Percentiles rank a stretch among this genome's conserved stretches.
Conservation (phyloP, 1,284 basidiomycete species). For the Ustilago cynodontis region DNA sequence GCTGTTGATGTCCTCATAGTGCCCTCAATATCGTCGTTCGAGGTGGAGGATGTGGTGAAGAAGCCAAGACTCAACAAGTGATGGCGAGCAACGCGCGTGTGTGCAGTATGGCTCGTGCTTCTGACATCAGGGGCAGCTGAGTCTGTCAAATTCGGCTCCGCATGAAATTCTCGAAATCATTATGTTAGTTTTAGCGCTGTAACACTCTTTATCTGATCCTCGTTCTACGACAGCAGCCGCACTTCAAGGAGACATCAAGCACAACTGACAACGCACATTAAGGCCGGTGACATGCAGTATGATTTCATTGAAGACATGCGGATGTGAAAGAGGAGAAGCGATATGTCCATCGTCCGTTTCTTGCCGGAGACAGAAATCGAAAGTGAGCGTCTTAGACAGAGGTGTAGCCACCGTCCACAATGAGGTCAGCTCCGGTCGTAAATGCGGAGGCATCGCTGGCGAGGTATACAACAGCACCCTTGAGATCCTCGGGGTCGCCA, state of each 20-base stretch:
- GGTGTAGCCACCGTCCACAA: constrained; percentile 85
- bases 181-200: not conserved
- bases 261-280: not conserved
- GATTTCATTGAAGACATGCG: constrained; percentile 2
- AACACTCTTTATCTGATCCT: too few relatives aligned
- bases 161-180: not conserved
- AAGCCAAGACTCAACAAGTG: too few relatives aligned
- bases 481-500: constrained; percentile 71
- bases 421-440: constrained; percentile 85
- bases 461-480: constrained; percentile 83
- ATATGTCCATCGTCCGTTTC: not conserved
- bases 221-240: too few relatives aligned
- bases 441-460: constrained; percentile 86
- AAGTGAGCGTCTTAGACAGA: constrained; percentile 25
- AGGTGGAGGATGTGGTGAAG: constrained; percentile 1
- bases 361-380: too few relatives aligned
- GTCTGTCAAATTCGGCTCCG: constrained; percentile 35
- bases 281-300: not conserved
- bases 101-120: constrained; percentile 31
- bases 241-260: too few relatives aligned
- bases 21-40: not conserved
- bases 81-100: not conserved
- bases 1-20: constrained; percentile 33
- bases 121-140: not conserved
- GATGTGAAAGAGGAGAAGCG: not conserved